Evolutionary conservation across 1,284 basidiomycete genomes (phyloP), one percentile per base, ranked within the genome.

Genomic region (Meira miltonrushii): DNA sequence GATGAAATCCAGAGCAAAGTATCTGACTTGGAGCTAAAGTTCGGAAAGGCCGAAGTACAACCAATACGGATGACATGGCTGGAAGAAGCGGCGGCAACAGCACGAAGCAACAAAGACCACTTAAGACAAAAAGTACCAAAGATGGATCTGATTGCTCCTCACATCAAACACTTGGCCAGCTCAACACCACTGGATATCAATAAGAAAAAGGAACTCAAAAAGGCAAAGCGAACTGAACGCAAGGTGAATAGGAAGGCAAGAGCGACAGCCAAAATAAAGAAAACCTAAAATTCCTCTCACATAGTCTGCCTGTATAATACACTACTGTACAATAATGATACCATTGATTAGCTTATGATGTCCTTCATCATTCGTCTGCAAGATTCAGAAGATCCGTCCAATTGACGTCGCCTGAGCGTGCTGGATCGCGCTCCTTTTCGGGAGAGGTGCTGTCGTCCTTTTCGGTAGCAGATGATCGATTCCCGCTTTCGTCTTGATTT

Each of bases 81-180:
- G 38, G 23, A 53, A 7, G 19, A 39, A 33, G 50, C 50, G 5
- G 38, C 37, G n/a, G 46, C 17, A 48, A 21, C 46, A 4, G 28
- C 28, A 8, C 28, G 28, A 33, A 33, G 28, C 28, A 33, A 33
- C 28, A 33, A 33, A 8, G 28, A 33, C 28, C 28, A 33, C 3
- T 21, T 48, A 8, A 13, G 12, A 25, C 17, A 12, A 12, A 2
- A 40, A 53, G 28, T 4, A 6, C 13, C 21, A 13, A 15, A n/a
- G 50, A 15, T 53, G 17, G 7, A 53, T 17, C 50, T 53, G 15
- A 53, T 53, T 4, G 50, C n/a, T 5, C 50, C 50, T n/a, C 50
- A n/a, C 28, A 53, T 53, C 50, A 53, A 53, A 13, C 38, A 39
- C 15, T 25, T 53, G 38, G 38, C 4, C 17, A 39, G 38, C 11